Evolutionary conservation across 352 stramenopile genomes (phyloP).

Genomic region (Phytophthora fragariaefolia): DNA sequence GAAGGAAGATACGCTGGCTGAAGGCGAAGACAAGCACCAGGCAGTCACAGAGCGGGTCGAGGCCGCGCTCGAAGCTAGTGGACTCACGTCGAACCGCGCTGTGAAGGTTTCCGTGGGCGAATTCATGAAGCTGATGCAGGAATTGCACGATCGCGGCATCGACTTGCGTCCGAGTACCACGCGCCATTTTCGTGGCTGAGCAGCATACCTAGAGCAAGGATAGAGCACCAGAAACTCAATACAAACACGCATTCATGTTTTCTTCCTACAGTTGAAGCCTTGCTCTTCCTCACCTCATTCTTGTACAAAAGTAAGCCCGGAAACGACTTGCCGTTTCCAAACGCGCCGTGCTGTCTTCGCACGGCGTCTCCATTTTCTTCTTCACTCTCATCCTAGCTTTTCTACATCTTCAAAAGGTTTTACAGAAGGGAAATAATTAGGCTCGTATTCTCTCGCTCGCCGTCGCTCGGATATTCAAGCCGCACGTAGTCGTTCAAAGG

Average conservation of each 20-base stretch:
- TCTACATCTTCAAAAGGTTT: slow-evolving; percentile 47
- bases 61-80: slow-evolving; percentile 51
- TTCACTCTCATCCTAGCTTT: slow-evolving; percentile 37
- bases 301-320: slow-evolving; percentile 14
- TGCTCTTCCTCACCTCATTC: not conserved
- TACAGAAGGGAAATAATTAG: slow-evolving; percentile 50
- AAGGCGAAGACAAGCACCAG: slow-evolving; percentile 41
- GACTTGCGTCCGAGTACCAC: slow-evolving; percentile 61
- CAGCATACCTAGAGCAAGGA: not conserved
- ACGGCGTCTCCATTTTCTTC: slow-evolving; percentile 33
- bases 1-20: slow-evolving; percentile 21
- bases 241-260: slow-evolving; percentile 18
- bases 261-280: slow-evolving; percentile 12
- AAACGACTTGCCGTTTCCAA: slow-evolving; percentile 13
- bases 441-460: slow-evolving; percentile 29
- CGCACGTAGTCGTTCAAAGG: too few species aligned
- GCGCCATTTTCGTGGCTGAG: slow-evolving; percentile 71
- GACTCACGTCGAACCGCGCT: slow-evolving; percentile 53
- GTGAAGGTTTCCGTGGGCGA: slow-evolving; percentile 70
- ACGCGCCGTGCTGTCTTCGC: slow-evolving; percentile 8
- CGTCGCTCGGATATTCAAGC: slow-evolving; percentile 18
- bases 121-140: slow-evolving; percentile 68
- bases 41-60: slow-evolving; percentile 55
- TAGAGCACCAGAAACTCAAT: slow-evolving; percentile 1
- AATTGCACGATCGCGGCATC: slow-evolving; percentile 51